Evolutionary conservation across 306 rosid species (phyloP).

Genomic region (Spatholobus suberectus): DNA sequence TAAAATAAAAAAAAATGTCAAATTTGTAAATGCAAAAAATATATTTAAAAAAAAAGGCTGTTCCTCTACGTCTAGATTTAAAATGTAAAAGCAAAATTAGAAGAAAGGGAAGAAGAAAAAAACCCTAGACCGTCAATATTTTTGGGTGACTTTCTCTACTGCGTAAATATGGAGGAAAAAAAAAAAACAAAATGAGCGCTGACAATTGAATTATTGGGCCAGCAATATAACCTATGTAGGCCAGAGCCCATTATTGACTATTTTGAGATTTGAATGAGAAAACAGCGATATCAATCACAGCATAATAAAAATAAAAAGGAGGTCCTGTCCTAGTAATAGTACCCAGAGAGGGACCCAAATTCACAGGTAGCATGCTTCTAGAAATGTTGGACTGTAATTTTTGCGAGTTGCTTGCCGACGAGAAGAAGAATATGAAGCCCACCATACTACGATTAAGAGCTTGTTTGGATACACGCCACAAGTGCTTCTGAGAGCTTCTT

Average conservation of each 20-base stretch:
- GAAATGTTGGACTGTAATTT: constrained; percentile 1
- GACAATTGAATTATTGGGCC: constrained; percentile 29
- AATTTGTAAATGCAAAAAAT: background rate
- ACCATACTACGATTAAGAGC: no score
- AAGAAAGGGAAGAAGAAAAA: background rate
- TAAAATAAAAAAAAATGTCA: background rate
- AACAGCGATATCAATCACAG: no score
- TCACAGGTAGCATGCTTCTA: background rate
- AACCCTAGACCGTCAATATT: background rate
- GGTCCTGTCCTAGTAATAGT: background rate
- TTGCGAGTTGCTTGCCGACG: background rate
- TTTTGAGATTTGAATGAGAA: background rate
- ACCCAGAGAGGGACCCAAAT: constrained; percentile 1
- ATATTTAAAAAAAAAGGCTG: background rate
- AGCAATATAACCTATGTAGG: background rate
- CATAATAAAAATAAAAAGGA: background rate
- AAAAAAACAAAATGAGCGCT: background rate
- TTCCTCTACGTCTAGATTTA: background rate
- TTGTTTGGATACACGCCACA: no score
- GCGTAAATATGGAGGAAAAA: background rate
- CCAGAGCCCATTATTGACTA: background rate
- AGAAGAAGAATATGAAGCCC: background rate
- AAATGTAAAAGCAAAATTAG: background rate
- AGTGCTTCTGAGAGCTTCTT: no score
- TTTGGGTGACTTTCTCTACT: background rate